Evolutionary conservation across 148 eudicot genomes (phyloP).

Genomic region (Oxyria digyna): DNA sequence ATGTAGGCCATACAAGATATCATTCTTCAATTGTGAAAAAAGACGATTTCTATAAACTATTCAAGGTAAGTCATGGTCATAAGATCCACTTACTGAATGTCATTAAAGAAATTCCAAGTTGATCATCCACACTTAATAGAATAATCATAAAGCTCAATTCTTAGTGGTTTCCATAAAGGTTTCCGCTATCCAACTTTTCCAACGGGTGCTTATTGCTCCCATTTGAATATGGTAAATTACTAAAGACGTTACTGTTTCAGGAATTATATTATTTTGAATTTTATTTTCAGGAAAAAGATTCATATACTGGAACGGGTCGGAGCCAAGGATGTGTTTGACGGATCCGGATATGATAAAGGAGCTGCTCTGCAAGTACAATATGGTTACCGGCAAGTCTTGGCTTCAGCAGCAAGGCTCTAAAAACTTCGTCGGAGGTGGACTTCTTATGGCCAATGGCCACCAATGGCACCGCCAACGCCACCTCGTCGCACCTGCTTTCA

Average conservation of each 20-base stretch:
- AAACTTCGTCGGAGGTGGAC: conserved; percentile 67
- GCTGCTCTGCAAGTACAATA: conserved; percentile 51
- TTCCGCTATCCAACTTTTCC: neutral
- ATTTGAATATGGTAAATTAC: neutral
- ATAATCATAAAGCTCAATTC: neutral
- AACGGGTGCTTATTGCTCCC: neutral
- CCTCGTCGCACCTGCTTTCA: conserved; percentile 86
- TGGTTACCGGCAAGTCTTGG: conserved; percentile 74
- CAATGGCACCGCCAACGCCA: conserved; percentile 88
- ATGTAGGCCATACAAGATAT: too few relatives aligned
- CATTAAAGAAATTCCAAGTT: neutral
- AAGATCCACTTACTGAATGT: neutral
- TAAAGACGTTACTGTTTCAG: neutral
- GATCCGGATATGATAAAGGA: conserved; percentile 72
- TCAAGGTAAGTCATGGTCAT: neutral
- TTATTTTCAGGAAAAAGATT: conserved; percentile 57
- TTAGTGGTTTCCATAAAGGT: neutral
- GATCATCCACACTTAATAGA: neutral
- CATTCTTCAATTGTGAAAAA: too few relatives aligned
- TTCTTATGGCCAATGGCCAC: conserved; percentile 85
- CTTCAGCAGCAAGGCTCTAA: conserved; percentile 76
- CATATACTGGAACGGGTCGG: conserved; percentile 79
- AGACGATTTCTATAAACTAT: neutral
- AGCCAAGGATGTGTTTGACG: conserved; percentile 80
- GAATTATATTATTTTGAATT: neutral